Base-by-base conservation (phyloP, 139 green algal genomes). In the Mesotaenium endlicherianum region DNA sequence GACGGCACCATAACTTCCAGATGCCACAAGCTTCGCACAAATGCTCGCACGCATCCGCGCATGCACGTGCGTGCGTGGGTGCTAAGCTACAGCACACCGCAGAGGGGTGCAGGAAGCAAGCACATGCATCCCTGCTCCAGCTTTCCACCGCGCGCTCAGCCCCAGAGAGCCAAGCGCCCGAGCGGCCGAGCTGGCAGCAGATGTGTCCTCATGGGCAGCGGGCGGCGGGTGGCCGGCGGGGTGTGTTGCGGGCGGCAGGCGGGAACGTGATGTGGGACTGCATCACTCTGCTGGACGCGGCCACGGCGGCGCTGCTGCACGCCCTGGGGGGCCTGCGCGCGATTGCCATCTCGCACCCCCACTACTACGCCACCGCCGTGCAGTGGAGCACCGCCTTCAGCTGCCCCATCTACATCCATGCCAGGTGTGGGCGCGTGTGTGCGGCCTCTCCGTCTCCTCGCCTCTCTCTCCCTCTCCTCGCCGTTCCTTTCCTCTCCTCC, bases 231-330 rank as follows among this genome's bases (percentile, higher is more conserved):
- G 44, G 26, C 17, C n/a, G 26, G 14, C 26, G 11, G 8, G 64
- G 64, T 11, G 40, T 75, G 34, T 14, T 16, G 34, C 34, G 11
- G 64, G 34, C 16, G 34, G 64, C 64, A 34, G 82, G 20, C 0
- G 85, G 85, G 26, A 89, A 83, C 40, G 38, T 90, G 39, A 41
- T 90, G 81, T 90, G 86, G 86, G 86, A 90, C 68, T 88, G 86
- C 81, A 38, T 90, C 53, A 72, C 72, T 30, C 26, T 90, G 41
- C 64, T 88, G 42, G 70, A 88, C 31, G 57, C 6, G 0, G 72
- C 36, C 6, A 77, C 53, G 0, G 47, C 53, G 3, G 43, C 59
- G 0, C 4, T 77, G 1, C 2, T 88, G 1, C 3, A 71, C 14
- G 40, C 53, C 39, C 80, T 80, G 53, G 81, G 86, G n/a, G 86